Percentiles rank a stretch among this genome's conserved stretches.
Conservation (phyloP, 2,329 filamentous ascomycete genomes). For the Fusarium sp. region DNA sequence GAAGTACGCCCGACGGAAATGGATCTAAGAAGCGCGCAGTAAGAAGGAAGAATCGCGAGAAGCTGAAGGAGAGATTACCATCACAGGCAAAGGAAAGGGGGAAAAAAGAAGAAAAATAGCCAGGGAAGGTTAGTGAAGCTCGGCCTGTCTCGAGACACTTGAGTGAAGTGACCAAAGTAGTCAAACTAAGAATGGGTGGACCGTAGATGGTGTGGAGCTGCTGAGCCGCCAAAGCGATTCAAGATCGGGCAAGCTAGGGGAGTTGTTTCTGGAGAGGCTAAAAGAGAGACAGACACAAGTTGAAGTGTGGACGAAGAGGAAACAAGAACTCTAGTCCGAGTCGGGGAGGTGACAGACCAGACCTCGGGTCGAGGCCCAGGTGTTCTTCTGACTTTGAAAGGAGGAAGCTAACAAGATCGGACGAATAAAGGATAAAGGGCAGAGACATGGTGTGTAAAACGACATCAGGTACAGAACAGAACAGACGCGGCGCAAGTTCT, state of each 20-base stretch:
- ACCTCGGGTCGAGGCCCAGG: constrained; percentile 12
- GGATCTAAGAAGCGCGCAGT: background rate
- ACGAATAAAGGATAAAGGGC: constrained; percentile 39
- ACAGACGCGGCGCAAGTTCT: constrained; percentile 18
- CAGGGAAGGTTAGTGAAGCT: constrained; percentile 20
- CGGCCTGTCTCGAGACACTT: constrained; percentile 31
- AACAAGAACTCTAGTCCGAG: constrained; percentile 32
- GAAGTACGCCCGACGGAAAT: constrained; percentile 3
- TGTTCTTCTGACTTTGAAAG: constrained; percentile 13
- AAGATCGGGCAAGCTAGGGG: constrained; percentile 36
- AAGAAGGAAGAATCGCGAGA: background rate
- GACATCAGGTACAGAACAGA: constrained; percentile 42
- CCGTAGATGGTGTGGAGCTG: constrained; percentile 38
- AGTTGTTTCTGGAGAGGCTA: constrained; percentile 37
- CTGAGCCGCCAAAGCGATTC: constrained; percentile 22
- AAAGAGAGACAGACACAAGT: constrained; percentile 22
- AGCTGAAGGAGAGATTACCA: constrained; percentile 20
- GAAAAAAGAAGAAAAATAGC: background rate
- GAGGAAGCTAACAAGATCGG: constrained; percentile 24
- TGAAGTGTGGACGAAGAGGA: constrained; percentile 41
- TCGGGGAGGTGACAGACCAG: constrained; percentile 35
- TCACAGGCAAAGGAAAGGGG: constrained; percentile 18
- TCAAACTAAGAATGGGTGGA: constrained; percentile 13
- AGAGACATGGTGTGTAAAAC: constrained; percentile 52
- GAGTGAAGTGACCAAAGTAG: constrained; percentile 17